These are phyloP conservation scores for Casaregolazyma lundiana DNA, from an alignment of 1,139 yeast species.

Conservation along the genomic window DNA sequence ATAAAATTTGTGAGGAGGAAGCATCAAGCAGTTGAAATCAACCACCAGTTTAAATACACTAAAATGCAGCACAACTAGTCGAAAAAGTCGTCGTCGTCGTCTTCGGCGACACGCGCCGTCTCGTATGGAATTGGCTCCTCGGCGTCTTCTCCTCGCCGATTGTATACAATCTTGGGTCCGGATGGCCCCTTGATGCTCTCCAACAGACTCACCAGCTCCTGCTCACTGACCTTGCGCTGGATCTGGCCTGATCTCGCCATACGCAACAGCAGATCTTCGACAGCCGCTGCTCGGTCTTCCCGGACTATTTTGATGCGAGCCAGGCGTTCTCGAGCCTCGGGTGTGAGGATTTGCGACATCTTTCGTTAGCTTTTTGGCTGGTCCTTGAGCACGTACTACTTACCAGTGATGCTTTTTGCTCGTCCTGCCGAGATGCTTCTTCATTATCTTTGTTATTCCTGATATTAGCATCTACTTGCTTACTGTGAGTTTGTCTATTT, in stretches of 20 bases:
- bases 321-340: conserved; percentile 82
- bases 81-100: conserved; percentile 34
- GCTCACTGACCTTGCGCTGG: conserved; percentile 65
- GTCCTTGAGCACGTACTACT: conserved; percentile 11
- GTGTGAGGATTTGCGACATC: conserved; percentile 68
- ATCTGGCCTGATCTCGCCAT: conserved; percentile 78
- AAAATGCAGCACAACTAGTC: conserved; percentile 20
- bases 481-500: not conserved
- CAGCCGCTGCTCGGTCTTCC: conserved; percentile 86
- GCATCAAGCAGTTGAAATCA: not conserved
- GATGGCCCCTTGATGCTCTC: conserved; percentile 50
- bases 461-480: not conserved
- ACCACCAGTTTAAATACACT: not conserved
- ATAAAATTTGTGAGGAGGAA: not conserved
- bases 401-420: conserved; percentile 35
- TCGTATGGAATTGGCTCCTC: conserved; percentile 9
- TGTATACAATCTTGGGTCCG: conserved; percentile 45
- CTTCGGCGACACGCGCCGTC: conserved; percentile 21
- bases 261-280: conserved; percentile 74
- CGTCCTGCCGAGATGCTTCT: conserved; percentile 21
- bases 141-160: conserved; percentile 26
- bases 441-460: conserved; percentile 1
- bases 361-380: conserved; percentile 27
- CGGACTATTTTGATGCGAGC: conserved; percentile 83
- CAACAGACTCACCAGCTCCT: conserved; percentile 74